Base-by-base conservation (phyloP, 1,284 basidiomycete genomes). In the Moesziomyces globuligerus region DNA sequence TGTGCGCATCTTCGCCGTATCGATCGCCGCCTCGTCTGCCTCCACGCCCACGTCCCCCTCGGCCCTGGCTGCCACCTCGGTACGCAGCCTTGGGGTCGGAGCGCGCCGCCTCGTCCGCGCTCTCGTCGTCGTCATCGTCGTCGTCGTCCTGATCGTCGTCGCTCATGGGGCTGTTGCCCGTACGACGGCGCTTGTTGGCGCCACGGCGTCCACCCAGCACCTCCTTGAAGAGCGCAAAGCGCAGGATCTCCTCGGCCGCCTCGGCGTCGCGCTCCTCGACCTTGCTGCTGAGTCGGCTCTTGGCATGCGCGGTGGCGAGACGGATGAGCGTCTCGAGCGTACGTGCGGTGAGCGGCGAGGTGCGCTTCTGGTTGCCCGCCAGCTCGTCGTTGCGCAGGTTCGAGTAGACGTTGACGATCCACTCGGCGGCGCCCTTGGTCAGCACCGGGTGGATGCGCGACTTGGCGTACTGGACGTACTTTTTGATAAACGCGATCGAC, bases 241-340 rank as follows among this genome's bases (percentile, higher is more conserved):
- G 90, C 78, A 99, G 89, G 76, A 98, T 95, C 78, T 91, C 90
- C 83, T 98, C 94, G 2, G 95, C 96, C 28, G 91, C 90, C 78
- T 88, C 87, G 11, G 96, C 95, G 84, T 98, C 96, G 5, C 86
- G 85, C 80, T 91, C 88, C 76, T 92, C 90, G 20, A 99, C 93
- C 69, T 90, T 91, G 40, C 87, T 72, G 17, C 94, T 94, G 3
- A 99, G 86, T 20, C 95, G 89, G 13, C 94, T 89, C 84, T 99
- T 99, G 61, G 96, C 96, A 83, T 98, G 96, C 0, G 96, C 96
- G 17, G 95, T 98, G 7, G 96, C 89, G 15, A 99, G 88, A 87
- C 96, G 96, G 83, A 99, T 99, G 41, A 99, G 87, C 1, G 96
- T 99, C 85, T 99, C 96, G 56, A 99, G 89, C 7, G 96, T 98